phyloP scores from a whole-genome alignment of 257 asterid species.

The Rauvolfia tetraphylla region DNA sequence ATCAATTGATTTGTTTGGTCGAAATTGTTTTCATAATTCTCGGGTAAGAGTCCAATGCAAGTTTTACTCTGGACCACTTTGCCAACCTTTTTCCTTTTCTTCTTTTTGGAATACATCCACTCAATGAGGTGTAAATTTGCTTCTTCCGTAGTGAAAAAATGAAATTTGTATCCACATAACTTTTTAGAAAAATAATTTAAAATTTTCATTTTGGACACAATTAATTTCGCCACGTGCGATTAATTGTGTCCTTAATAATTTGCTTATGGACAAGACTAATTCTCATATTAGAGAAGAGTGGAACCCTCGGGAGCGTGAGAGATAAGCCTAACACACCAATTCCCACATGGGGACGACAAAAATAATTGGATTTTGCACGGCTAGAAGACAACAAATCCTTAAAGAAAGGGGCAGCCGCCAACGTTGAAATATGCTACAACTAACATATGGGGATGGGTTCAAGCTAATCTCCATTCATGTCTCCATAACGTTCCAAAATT shows the following conservation, averaged over 20 bases:
- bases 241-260: too few species aligned
- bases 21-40: conserved; percentile 3
- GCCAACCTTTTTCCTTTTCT: neutral
- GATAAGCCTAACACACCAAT: too few species aligned
- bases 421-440: conserved; percentile 2
- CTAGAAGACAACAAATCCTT: neutral
- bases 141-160: too few species aligned
- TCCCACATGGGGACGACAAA: too few species aligned
- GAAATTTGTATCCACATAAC: too few species aligned
- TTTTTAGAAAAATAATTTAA: too few species aligned
- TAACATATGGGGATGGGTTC: neutral
- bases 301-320: too few species aligned
- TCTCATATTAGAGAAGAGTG: too few species aligned
- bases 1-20: neutral
- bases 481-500: neutral
- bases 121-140: neutral
- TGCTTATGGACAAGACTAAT: too few species aligned
- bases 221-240: too few species aligned
- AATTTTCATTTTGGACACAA: too few species aligned
- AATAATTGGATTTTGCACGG: neutral
- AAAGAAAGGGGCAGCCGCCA: conserved; percentile 2
- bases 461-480: conserved; percentile 4
- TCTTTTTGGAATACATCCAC: neutral
- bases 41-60: neutral
- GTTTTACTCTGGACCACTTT: conserved; percentile 15